Conservation (phyloP, 257 asterid species). For the Gentiana dahurica region DNA sequence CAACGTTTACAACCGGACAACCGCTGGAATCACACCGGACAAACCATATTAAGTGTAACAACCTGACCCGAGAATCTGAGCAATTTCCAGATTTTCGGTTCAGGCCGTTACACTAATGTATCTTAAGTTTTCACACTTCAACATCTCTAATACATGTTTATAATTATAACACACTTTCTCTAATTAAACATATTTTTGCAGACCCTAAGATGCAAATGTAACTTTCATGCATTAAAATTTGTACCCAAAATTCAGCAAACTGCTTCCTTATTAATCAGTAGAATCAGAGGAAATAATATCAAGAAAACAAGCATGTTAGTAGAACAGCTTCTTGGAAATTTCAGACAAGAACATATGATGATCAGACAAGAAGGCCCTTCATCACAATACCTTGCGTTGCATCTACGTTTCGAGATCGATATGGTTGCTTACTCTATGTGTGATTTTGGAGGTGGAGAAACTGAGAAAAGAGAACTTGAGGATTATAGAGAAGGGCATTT, state of each 20-base stretch:
- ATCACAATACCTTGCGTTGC: constrained; percentile 73
- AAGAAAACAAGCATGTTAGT: constrained; percentile 39
- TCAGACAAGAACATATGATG: constrained; percentile 11
- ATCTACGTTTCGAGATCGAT: constrained; percentile 87
- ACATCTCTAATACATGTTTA: too few relatives aligned
- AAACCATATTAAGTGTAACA: too few relatives aligned
- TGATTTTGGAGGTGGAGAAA: constrained; percentile 81
- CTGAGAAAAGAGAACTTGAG: constrained; percentile 54
- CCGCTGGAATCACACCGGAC: too few relatives aligned
- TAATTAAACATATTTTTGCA: constrained; percentile 16
- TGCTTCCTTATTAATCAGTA: constrained; percentile 49
- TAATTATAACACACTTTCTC: too few relatives aligned
- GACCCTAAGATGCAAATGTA: constrained; percentile 91
- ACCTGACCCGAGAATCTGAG: too few relatives aligned
- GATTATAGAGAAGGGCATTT: constrained; percentile 80
- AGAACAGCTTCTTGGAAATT: constrained; percentile 67
- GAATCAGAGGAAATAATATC: constrained; percentile 41
- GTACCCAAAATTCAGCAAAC: constrained; percentile 56
- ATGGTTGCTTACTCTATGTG: constrained; percentile 98
- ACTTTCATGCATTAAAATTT: constrained; percentile 84
- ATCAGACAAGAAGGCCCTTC: constrained; percentile 10
- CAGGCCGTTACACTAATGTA: too few relatives aligned
- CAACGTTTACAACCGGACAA: too few relatives aligned
- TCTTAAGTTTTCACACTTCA: too few relatives aligned
- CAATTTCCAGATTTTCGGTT: too few relatives aligned